Percentiles rank a stretch among this genome's conserved stretches.
Conservation (phyloP, 352 stramenopile genomes). For the Phytophthora chlamydospora region DNA sequence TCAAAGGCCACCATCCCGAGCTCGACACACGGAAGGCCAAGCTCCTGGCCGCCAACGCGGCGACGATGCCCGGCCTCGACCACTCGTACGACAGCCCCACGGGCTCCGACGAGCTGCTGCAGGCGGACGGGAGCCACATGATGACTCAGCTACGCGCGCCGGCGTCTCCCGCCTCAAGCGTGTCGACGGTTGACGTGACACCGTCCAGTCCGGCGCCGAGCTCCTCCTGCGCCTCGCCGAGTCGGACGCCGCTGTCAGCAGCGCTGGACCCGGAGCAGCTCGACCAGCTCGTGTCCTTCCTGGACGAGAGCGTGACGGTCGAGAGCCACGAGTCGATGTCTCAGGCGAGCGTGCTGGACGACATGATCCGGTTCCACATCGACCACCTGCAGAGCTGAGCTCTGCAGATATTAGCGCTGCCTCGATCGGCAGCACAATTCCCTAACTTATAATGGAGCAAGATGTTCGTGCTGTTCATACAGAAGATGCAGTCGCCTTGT, state of each 20-base stretch:
- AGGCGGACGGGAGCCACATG: not conserved
- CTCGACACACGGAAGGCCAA: constrained; percentile 34
- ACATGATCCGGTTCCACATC: constrained; percentile 57
- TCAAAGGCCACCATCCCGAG: constrained; percentile 58
- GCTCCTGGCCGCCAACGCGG: constrained; percentile 20
- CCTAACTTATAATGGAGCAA: constrained; percentile 33
- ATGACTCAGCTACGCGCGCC: constrained; percentile 12
- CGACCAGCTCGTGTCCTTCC: constrained; percentile 46
- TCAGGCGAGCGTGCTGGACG: constrained; percentile 40
- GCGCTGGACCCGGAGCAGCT: constrained; percentile 37
- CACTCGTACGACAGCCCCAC: constrained; percentile 40
- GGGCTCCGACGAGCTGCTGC: constrained; percentile 26
- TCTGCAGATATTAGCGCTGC: constrained; percentile 13
- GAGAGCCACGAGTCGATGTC: constrained; percentile 9
- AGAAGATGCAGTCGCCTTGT: too few relatives aligned
- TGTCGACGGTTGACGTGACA: constrained; percentile 19
- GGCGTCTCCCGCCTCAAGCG: constrained; percentile 15
- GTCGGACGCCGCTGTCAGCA: constrained; percentile 11
- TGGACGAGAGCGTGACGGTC: constrained; percentile 40
- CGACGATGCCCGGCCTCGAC: constrained; percentile 11
- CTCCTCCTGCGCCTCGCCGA: constrained; percentile 24
- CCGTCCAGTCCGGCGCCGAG: constrained; percentile 17
- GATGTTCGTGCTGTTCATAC: constrained; percentile 1
- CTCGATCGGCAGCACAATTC: not conserved
- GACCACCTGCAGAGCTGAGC: constrained; percentile 31